Evolutionary conservation across 2,329 filamentous ascomycete genomes (phyloP), one percentile per base, ranked within the genome.

Genomic region (Orbilia ellipsospora): DNA sequence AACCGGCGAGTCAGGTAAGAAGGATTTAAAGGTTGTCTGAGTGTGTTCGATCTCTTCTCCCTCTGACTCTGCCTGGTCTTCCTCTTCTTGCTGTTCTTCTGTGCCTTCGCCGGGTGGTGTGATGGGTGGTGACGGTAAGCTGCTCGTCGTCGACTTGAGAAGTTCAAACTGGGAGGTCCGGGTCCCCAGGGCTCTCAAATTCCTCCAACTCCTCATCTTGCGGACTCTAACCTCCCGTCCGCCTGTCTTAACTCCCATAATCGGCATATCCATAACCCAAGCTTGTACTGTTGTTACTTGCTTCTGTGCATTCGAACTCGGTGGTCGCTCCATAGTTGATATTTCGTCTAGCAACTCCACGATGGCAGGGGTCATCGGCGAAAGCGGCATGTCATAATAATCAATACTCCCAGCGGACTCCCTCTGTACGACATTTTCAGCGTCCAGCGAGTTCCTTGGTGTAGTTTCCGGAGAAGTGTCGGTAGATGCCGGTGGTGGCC

Each of bases 181-280:
- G 6, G 50, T 76, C n/a, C 64, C 66, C 60, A 69, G 45, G 6
- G 72, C 72, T 26, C 72, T 57, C 3, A 76, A 40, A 65, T 76
- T 76, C 55, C 72, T 52, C 72, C 72, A 76, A 28, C 72, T 76
- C 13, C 60, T 59, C 72, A 76, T 70, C 54, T 70, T 69, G 36
- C 72, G 45, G 44, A 76, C 72, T n/a, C 55, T 70, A 12, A 65
- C 36, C 44, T 55, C 51, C 12, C 54, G 54, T 45, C 59, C 48
- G 1, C 54, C 64, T 18, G 36, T 60, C 64, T 45, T 52, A 13
- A 40, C 55, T 26, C 31, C 50, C 48, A 64, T 45, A 40, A 26
- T 20, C 7, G 64, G 72, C 72, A 75, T 75, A 56, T 75, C 72
- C 72, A 68, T 63, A 23, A 75, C 72, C 72, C 72, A 75, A 3